These are phyloP conservation scores for Flammula alnicola DNA, from an alignment of 1,284 basidiomycete genomes.

Conservation along the genomic window DNA sequence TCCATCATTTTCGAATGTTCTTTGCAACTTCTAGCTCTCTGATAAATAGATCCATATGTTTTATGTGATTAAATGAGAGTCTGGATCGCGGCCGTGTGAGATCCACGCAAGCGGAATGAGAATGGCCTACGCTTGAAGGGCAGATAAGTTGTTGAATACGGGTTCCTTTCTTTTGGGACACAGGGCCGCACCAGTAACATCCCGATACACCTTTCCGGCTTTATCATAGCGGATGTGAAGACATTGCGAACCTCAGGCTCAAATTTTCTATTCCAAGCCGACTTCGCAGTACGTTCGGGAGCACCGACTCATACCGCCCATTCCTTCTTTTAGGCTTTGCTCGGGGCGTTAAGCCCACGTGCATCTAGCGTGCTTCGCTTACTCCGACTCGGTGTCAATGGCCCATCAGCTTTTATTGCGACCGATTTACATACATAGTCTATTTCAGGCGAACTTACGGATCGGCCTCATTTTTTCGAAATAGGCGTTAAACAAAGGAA, in stretches of 20 bases:
- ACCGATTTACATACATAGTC: not conserved
- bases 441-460: not conserved
- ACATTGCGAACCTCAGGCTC: not conserved
- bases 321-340: not conserved
- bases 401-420: too few species aligned
- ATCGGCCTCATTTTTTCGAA: not conserved
- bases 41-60: slow-evolving; percentile 16
- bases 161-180: not conserved
- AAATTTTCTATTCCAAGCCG: slow-evolving; percentile 1
- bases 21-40: slow-evolving; percentile 18
- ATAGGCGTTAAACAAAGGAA: not conserved
- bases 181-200: not conserved
- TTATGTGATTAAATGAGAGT: slow-evolving; percentile 9
- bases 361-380: not conserved
- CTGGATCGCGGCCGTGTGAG: not conserved
- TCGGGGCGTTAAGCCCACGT: not conserved
- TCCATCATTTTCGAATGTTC: slow-evolving; percentile 19
- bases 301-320: not conserved
- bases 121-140: not conserved
- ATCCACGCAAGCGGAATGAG: not conserved
- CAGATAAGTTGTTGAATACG: not conserved
- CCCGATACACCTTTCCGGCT: not conserved
- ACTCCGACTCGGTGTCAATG: slow-evolving; percentile 1
- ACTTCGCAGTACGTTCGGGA: not conserved
- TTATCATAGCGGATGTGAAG: too few species aligned